phyloP scores from a whole-genome alignment of 495 filamentous ascomycete genomes.

The Venustampulla echinocandica region DNA sequence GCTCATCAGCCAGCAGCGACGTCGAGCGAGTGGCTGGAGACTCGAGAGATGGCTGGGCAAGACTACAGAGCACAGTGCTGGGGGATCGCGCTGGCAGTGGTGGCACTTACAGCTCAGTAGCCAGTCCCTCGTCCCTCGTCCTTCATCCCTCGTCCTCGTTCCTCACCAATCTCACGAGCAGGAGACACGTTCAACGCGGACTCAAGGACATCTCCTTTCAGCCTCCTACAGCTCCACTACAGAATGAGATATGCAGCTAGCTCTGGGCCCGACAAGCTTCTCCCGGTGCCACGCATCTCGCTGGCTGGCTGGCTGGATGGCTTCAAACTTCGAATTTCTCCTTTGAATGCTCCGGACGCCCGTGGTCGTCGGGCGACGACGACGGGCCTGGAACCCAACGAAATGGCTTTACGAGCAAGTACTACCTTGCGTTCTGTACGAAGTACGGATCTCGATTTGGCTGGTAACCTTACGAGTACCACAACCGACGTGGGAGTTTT shows the following conservation, averaged over 20 bases:
- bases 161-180: slow-evolving; percentile 7
- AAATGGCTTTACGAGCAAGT: not conserved
- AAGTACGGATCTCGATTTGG: not conserved
- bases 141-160: not conserved
- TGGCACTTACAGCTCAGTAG: not conserved
- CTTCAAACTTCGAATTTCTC: not conserved
- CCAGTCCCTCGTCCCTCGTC: not conserved
- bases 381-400: not conserved
- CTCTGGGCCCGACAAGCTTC: not conserved
- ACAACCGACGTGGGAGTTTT: no score
- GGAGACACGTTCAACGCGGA: slow-evolving; percentile 8
- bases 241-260: slow-evolving; percentile 4
- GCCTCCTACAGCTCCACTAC: slow-evolving; percentile 18
- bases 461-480: no score
- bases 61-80: not conserved
- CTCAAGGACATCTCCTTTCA: slow-evolving; percentile 17
- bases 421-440: not conserved
- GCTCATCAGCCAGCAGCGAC: not conserved
- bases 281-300: not conserved
- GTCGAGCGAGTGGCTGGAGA: not conserved
- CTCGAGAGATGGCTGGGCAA: not conserved
- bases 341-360: not conserved
- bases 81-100: not conserved
- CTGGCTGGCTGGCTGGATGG: not conserved
- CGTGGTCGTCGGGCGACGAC: not conserved